These are phyloP conservation scores for Scleroderma citrinum DNA, from an alignment of 768 basidiomycete species.

Conservation along the genomic window DNA sequence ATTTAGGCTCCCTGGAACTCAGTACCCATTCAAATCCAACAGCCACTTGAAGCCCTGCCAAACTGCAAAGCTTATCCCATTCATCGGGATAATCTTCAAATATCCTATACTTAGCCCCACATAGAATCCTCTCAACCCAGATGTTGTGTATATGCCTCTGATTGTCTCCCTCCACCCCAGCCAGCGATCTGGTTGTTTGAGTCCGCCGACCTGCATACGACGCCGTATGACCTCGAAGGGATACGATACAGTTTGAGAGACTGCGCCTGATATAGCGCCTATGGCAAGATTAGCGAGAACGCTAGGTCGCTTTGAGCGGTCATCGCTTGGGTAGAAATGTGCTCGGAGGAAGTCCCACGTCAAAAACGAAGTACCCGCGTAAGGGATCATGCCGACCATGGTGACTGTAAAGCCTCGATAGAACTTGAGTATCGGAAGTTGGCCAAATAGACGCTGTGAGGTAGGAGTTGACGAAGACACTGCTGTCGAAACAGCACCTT, in stretches of 20 bases:
- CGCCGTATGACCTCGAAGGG: conserved; percentile 91
- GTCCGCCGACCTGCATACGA: conserved; percentile 92
- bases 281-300: conserved; percentile 67
- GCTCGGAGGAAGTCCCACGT: conserved; percentile 79
- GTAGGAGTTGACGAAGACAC: conserved; percentile 13
- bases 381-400: conserved; percentile 87
- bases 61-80: conserved; percentile 84
- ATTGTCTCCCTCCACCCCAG: conserved; percentile 75
- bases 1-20: not conserved
- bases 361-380: conserved; percentile 92
- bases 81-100: conserved; percentile 94
- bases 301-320: conserved; percentile 33
- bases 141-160: conserved; percentile 51
- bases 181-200: conserved; percentile 71
- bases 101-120: conserved; percentile 90
- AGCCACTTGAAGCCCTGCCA: conserved; percentile 55
- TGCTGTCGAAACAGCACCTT: conserved; percentile 36
- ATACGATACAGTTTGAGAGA: conserved; percentile 87
- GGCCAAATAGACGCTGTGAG: conserved; percentile 39
- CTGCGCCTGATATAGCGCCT: conserved; percentile 80
- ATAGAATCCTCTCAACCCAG: conserved; percentile 87
- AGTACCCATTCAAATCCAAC: conserved; percentile 20
- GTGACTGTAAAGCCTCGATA: conserved; percentile 98
- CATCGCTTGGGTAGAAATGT: conserved; percentile 43
- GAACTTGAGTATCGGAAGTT: conserved; percentile 79